Base-by-base conservation (phyloP, 768 basidiomycete genomes). In the button mushroom (Agaricus bisporus) region DNA sequence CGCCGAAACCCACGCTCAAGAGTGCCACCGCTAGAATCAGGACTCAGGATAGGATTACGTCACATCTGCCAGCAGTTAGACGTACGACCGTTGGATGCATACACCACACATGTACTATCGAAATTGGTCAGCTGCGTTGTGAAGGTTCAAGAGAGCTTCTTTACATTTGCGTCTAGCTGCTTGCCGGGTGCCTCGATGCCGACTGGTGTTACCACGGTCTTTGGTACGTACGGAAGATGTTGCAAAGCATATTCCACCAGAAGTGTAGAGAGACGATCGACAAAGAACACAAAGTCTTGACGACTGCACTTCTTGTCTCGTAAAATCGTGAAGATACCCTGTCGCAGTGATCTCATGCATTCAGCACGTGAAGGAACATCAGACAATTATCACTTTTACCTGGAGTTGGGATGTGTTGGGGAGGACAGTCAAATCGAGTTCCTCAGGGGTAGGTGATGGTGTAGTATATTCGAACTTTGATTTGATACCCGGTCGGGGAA, bases 201-300 rank as follows among this genome's bases (percentile, higher is more conserved):
- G 0, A 81, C 69, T 0, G 94, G 93, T 0, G 94, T 95, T 17
- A 68, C 73, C 5, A 95, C 77, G 0, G 70, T 69, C 61, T 80
- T 81, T 2, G 73, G 63, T 28, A 70, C 64, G 67, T 85, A 90
- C 1, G 93, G 93, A n/a, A 98, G 76, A 55, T 83, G 76, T 41
- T 86, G 85, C 63, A 95, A 73, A 0, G 93, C 91, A 64, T 83
- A 78, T 68, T 98, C 95, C 4, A 90, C 82, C 20, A 98, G 69
- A 17, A 91, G 68, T 0, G 91, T 93, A 0, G 95, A 82, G 1
- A 98, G 71, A 15, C 95, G 79, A 64, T 97, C 93, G 0, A 82
- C 82, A 63, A 92, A 93, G 73, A 97, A 95, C 37, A 98, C 84
- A 62, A 98, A 98, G 63, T 98, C 93, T 60, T 89, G 88, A 15